Conservation (phyloP, 768 basidiomycete species). For the Lentinula boryana region DNA sequence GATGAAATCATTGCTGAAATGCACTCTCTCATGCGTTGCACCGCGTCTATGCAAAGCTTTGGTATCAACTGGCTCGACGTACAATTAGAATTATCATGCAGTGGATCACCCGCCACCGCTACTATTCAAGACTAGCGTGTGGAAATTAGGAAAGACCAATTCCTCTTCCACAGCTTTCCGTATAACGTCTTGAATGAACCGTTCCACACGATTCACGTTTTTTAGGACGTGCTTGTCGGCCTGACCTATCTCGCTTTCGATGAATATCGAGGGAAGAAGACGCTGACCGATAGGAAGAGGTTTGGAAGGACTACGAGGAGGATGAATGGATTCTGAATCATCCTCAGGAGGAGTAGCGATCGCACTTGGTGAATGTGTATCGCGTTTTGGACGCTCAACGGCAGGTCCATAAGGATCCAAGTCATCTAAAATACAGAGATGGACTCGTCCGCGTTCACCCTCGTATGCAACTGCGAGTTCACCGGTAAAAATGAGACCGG, state of each 20-base stretch:
- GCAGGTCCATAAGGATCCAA: constrained; percentile 81
- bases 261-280: constrained; percentile 78
- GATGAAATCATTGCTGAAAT: too few relatives aligned
- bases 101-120: neutral
- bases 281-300: constrained; percentile 77
- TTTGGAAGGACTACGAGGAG: constrained; percentile 43
- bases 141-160: constrained; percentile 94
- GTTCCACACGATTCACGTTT: constrained; percentile 92
- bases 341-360: constrained; percentile 54
- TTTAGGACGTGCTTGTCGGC: constrained; percentile 92
- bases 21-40: too few relatives aligned
- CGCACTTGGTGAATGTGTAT: constrained; percentile 14
- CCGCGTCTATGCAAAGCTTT: too few relatives aligned
- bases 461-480: constrained; percentile 92
- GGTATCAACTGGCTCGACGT: too few relatives aligned
- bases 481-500: constrained; percentile 79
- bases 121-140: constrained; percentile 57
- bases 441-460: constrained; percentile 69
- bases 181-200: constrained; percentile 93
- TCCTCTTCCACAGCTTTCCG: constrained; percentile 95
- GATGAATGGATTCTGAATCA: constrained; percentile 47
- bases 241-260: constrained; percentile 97
- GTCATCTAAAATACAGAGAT: constrained; percentile 86
- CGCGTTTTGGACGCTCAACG: constrained; percentile 43
- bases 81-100: too few relatives aligned